Evolutionary conservation across 208 protist species (phyloP).

Genomic region (Blechomonas ayalai): DNA sequence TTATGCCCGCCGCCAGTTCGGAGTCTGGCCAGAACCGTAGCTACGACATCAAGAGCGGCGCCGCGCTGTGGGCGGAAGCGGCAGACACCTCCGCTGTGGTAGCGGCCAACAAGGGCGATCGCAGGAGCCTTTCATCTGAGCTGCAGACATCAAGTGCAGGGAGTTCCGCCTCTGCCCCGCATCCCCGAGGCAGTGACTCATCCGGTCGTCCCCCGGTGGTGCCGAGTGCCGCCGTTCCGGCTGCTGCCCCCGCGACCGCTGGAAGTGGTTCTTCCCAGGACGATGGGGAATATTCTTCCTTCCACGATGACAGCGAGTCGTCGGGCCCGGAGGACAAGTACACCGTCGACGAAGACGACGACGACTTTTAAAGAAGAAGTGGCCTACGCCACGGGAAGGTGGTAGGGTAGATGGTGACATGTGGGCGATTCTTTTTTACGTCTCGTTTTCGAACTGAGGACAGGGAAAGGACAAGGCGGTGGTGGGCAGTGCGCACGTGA

Average conservation of each 20-base stretch:
- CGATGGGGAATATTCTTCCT: constrained; percentile 75
- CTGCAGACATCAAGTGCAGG: too few species aligned
- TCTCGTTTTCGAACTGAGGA: too few species aligned
- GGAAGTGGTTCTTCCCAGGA: constrained; percentile 18
- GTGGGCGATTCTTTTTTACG: constrained; percentile 7
- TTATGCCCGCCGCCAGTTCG: constrained; percentile 73
- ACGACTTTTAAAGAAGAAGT: constrained; percentile 81
- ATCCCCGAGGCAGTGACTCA: too few species aligned
- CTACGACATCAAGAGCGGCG: constrained; percentile 80
- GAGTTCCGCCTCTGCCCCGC: too few species aligned
- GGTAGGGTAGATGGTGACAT: background rate
- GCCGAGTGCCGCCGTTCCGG: constrained; percentile 3
- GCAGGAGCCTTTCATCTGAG: too few species aligned
- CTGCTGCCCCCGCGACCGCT: constrained; percentile 8
- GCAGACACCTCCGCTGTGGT: background rate
- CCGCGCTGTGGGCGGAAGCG: constrained; percentile 34
- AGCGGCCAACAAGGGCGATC: constrained; percentile 1
- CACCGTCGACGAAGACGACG: constrained; percentile 72
- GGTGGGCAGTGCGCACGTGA: too few species aligned
- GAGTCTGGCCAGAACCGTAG: constrained; percentile 83
- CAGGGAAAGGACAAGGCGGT: too few species aligned
- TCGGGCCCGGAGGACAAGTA: constrained; percentile 46
- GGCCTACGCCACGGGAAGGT: background rate
- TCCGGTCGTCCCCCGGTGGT: background rate
- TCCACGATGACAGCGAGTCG: constrained; percentile 44